A percentile compares a stretch with the other conserved stretches of the same genome.
phyloP scores from a whole-genome alignment of 2,329 filamentous ascomycete genomes.

The Aspergillus sergii region DNA sequence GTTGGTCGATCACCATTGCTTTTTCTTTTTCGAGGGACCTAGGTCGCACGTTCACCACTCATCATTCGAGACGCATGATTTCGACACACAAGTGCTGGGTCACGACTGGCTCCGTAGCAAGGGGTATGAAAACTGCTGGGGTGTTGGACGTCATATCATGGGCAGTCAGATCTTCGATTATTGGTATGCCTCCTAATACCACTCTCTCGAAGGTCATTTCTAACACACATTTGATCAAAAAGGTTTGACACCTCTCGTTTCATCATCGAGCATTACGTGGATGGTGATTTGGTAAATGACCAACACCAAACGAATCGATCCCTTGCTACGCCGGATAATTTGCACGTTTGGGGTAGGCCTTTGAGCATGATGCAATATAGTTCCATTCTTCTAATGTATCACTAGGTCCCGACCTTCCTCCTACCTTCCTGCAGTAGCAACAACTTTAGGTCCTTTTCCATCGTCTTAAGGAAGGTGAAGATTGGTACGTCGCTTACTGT shows the following conservation, averaged over 20 bases:
- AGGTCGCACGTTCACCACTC: constrained; percentile 65
- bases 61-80: constrained; percentile 71
- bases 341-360: constrained; percentile 11
- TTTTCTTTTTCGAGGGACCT: constrained; percentile 47
- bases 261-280: constrained; percentile 72
- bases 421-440: too few relatives aligned
- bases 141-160: constrained; percentile 69
- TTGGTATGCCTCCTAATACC: constrained; percentile 52
- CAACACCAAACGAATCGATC: constrained; percentile 48
- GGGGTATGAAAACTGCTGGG: constrained; percentile 69
- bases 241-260: constrained; percentile 58
- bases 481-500: too few relatives aligned
- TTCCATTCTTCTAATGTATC: too few relatives aligned
- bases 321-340: constrained; percentile 11
- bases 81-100: constrained; percentile 69
- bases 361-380: too few relatives aligned
- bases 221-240: neutral
- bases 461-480: too few relatives aligned
- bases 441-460: too few relatives aligned
- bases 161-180: constrained; percentile 74
- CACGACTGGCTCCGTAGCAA: constrained; percentile 68
- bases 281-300: constrained; percentile 67
- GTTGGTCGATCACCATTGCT: constrained; percentile 58
- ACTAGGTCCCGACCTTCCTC: too few relatives aligned
- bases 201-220: neutral